Evolutionary conservation across 805 yeast genomes (phyloP).

Genomic region (Lipomyces orientalis): DNA sequence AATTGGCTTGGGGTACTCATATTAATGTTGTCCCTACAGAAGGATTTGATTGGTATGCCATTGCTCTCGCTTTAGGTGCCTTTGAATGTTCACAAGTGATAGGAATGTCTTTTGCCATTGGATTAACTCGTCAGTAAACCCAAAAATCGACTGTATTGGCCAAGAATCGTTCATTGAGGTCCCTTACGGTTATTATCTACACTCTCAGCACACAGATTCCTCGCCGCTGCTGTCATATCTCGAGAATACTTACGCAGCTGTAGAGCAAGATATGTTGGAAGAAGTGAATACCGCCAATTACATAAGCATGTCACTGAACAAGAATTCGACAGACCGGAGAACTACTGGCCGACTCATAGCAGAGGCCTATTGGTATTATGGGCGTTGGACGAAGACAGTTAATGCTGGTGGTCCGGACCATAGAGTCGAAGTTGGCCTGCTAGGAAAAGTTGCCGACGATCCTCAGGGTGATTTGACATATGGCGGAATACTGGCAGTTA

Average conservation of each 20-base stretch:
- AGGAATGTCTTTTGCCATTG: constrained; percentile 29
- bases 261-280: background rate
- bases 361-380: constrained; percentile 32
- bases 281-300: constrained; percentile 18
- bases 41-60: constrained; percentile 22
- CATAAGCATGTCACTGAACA: constrained; percentile 21
- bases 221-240: constrained; percentile 11
- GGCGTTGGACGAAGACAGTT: constrained; percentile 29
- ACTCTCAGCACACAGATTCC: constrained; percentile 22
- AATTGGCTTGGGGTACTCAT: constrained; percentile 29
- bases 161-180: constrained; percentile 26
- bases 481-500: constrained; percentile 36
- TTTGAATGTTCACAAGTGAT: background rate
- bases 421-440: constrained; percentile 30
- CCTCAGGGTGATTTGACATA: constrained; percentile 31
- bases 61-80: background rate
- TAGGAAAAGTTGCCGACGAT: constrained; percentile 28
- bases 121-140: constrained; percentile 13
- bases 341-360: constrained; percentile 20
- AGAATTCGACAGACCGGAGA: constrained; percentile 10
- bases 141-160: constrained; percentile 23
- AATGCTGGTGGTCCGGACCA: constrained; percentile 9
- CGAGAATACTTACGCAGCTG: constrained; percentile 13
- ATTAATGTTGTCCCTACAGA: constrained; percentile 21
- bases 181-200: constrained; percentile 29